These are phyloP conservation scores for Seminavis robusta DNA, from an alignment of 108 stramenopile species.

Conservation along the genomic window DNA sequence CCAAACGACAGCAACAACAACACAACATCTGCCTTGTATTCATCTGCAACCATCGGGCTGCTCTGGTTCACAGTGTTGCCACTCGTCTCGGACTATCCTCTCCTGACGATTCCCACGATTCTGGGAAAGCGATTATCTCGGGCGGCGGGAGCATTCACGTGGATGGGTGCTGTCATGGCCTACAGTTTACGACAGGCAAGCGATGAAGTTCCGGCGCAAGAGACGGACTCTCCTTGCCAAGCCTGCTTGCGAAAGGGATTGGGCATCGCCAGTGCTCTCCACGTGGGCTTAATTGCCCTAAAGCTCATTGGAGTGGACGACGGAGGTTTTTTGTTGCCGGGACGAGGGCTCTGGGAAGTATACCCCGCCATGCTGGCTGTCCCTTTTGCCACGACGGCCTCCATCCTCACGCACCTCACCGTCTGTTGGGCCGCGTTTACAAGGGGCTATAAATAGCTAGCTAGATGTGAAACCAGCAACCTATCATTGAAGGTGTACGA, in stretches of 20 bases:
- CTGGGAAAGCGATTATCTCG: slow-evolving; percentile 18
- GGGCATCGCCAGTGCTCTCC: neutral
- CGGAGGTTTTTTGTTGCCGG: slow-evolving; percentile 2
- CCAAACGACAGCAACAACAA: too few relatives aligned
- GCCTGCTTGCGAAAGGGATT: slow-evolving; percentile 1
- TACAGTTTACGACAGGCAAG: too few relatives aligned
- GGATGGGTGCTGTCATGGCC: slow-evolving; percentile 5
- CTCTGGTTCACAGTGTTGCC: too few relatives aligned
- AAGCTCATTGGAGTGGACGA: slow-evolving; percentile 11
- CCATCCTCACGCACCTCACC: neutral
- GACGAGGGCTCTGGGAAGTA: slow-evolving; percentile 14
- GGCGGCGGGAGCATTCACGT: slow-evolving; percentile 12
- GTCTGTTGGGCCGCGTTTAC: too few relatives aligned
- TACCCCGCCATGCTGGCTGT: slow-evolving; percentile 4
- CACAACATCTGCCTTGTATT: too few relatives aligned
- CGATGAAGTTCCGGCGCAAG: too few relatives aligned
- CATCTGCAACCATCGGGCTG: too few relatives aligned
- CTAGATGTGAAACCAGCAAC: too few relatives aligned
- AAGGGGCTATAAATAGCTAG: neutral
- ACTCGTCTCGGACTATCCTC: slow-evolving; percentile 3
- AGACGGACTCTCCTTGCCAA: too few relatives aligned
- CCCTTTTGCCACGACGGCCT: slow-evolving; percentile 2
- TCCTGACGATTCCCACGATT: slow-evolving; percentile 14
- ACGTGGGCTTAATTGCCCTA: neutral
- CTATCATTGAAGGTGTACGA: too few relatives aligned